phyloP scores from a whole-genome alignment of 805 yeast genomes.

The Sugiyamaella americana region DNA sequence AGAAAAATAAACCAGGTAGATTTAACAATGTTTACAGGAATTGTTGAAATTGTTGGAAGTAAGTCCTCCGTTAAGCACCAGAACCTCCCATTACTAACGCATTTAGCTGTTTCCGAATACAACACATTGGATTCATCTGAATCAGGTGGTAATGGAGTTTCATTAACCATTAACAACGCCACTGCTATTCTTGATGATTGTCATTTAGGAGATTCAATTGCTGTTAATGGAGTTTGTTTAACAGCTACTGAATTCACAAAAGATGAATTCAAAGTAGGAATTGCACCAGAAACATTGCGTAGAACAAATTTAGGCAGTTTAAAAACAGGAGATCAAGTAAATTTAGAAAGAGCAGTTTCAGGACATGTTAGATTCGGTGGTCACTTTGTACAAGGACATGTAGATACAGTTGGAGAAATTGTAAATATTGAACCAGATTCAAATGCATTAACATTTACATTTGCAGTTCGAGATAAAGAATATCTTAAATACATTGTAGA shows the following conservation, averaged over 20 bases:
- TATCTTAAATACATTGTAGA: constrained; percentile 73
- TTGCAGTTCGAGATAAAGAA: constrained; percentile 58
- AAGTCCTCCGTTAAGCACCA: constrained; percentile 12
- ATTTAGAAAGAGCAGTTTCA: constrained; percentile 86
- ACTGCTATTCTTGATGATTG: constrained; percentile 63
- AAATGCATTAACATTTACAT: constrained; percentile 71
- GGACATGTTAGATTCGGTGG: constrained; percentile 89
- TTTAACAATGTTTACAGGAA: constrained; percentile 88
- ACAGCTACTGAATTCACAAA: constrained; percentile 78
- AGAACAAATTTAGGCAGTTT: constrained; percentile 70
- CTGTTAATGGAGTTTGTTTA: constrained; percentile 82
- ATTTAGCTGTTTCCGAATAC: constrained; percentile 41
- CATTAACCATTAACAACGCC: constrained; percentile 61
- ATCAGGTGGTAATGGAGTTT: constrained; percentile 68
- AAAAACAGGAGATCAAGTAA: constrained; percentile 55
- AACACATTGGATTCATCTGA: constrained; percentile 41
- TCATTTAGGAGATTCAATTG: constrained; percentile 89
- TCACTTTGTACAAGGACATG: constrained; percentile 96
- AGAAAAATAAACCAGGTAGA: too few species aligned
- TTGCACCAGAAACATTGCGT: constrained; percentile 86
- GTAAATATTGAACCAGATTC: constrained; percentile 50
- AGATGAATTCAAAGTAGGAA: constrained; percentile 73
- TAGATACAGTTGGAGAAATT: constrained; percentile 79
- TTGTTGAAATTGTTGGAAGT: constrained; percentile 78
- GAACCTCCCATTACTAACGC: constrained; percentile 21